These are phyloP conservation scores for Aspergillus pseudotamarii DNA, from an alignment of 2,329 filamentous ascomycete genomes.

Conservation along the genomic window DNA sequence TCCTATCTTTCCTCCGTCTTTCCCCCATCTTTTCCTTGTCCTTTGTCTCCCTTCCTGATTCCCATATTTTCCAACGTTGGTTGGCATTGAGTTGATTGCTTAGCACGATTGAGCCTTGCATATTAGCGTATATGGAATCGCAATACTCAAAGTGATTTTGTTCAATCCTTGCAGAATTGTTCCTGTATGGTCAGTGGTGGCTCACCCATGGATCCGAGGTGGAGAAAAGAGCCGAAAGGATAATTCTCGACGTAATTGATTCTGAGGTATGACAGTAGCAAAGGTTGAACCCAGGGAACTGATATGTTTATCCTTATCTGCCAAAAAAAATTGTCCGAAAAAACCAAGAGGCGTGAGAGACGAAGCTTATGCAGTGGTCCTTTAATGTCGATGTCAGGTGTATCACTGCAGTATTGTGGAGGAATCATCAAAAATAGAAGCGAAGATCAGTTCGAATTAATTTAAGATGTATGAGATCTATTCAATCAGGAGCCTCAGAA, in stretches of 20 bases:
- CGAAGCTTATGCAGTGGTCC: background rate
- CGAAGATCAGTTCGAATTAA: background rate
- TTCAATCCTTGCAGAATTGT: background rate
- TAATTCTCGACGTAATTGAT: background rate
- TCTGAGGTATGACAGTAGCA: background rate
- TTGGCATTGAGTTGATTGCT: background rate
- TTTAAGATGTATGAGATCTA: background rate
- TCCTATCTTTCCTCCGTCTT: too few relatives aligned
- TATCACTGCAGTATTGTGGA: background rate
- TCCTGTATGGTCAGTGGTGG: background rate
- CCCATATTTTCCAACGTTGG: background rate
- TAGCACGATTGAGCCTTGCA: background rate
- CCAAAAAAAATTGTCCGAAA: background rate
- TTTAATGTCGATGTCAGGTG: background rate
- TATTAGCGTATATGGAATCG: background rate
- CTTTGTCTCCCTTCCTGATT: background rate
- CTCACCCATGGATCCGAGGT: background rate
- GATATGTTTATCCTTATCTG: background rate
- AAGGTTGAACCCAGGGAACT: background rate
- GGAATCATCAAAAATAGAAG: conserved; percentile 1
- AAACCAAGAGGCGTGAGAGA: background rate
- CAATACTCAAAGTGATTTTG: background rate
- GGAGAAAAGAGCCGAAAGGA: conserved; percentile 3
- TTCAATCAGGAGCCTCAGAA: background rate
- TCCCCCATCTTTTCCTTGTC: background rate